Conservation (phyloP, 2,329 filamentous ascomycete genomes). For the Claviceps arundinis region DNA sequence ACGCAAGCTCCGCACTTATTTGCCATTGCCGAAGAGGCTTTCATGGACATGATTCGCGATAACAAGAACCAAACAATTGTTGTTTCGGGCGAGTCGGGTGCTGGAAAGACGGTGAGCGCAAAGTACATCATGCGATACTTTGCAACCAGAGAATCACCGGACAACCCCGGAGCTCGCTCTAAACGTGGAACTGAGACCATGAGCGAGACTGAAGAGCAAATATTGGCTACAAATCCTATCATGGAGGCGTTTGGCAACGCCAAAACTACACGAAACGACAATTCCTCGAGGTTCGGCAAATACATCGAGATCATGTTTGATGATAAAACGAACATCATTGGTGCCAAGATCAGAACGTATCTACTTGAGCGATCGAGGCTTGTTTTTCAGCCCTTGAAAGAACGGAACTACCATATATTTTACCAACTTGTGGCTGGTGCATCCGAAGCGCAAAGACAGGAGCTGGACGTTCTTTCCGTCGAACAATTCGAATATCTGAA, state of each 20-base stretch:
- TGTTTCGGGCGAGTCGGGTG: slow-evolving; percentile 97
- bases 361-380: slow-evolving; percentile 87
- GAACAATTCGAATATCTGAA: slow-evolving; percentile 95
- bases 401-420: slow-evolving; percentile 98
- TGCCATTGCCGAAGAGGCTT: slow-evolving; percentile 96
- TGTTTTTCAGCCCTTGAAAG: slow-evolving; percentile 93
- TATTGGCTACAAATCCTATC: slow-evolving; percentile 94
- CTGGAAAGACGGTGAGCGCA: slow-evolving; percentile 96
- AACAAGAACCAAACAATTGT: slow-evolving; percentile 95
- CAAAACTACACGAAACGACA: slow-evolving; percentile 98
- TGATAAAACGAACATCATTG: slow-evolving; percentile 86
- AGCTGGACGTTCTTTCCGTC: slow-evolving; percentile 64
- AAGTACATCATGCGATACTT: slow-evolving; percentile 99
- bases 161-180: slow-evolving; percentile 64
- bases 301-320: slow-evolving; percentile 99
- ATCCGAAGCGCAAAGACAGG: slow-evolving; percentile 68
- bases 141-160: slow-evolving; percentile 87
- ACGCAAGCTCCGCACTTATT: slow-evolving; percentile 97
- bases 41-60: slow-evolving; percentile 98
- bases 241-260: slow-evolving; percentile 99
- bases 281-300: slow-evolving; percentile 97
- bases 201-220: slow-evolving; percentile 97
- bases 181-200: slow-evolving; percentile 69
- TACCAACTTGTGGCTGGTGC: slow-evolving; percentile 92
- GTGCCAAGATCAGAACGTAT: slow-evolving; percentile 93